A percentile compares a stretch with the other conserved stretches of the same genome.
These are phyloP conservation scores for Trametes maxima DNA, from an alignment of 768 basidiomycete species.

Conservation along the genomic window DNA sequence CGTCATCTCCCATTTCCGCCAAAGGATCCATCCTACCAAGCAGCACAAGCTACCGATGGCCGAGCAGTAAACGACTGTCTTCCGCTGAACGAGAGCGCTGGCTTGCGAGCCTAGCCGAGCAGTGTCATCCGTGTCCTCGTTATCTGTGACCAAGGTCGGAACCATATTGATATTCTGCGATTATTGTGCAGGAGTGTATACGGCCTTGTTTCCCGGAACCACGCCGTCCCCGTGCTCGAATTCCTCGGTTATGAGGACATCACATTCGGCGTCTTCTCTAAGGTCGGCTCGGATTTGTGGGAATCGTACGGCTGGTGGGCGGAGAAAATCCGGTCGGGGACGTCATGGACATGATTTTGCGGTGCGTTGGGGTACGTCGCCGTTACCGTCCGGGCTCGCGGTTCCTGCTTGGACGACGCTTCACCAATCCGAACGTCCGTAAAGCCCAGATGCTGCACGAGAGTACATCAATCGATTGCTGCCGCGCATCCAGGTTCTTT, in stretches of 20 bases:
- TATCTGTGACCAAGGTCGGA: background rate
- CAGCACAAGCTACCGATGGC: too few relatives aligned
- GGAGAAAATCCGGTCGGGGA: conserved; percentile 36
- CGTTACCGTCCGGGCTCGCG: too few relatives aligned
- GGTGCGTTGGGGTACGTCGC: conserved; percentile 32
- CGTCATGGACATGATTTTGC: conserved; percentile 35
- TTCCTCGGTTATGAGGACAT: conserved; percentile 34
- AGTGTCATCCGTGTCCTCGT: conserved; percentile 1
- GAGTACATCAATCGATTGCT: too few relatives aligned
- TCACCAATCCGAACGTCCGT: too few relatives aligned
- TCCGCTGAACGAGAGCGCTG: too few relatives aligned
- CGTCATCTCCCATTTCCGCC: too few relatives aligned
- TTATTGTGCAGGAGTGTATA: conserved; percentile 23
- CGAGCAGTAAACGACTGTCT: too few relatives aligned
- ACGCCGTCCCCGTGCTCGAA: conserved; percentile 32
- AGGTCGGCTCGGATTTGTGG: conserved; percentile 17
- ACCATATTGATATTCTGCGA: conserved; percentile 27
- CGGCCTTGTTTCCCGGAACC: conserved; percentile 26
- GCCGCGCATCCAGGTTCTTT: too few relatives aligned
- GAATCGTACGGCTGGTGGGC: conserved; percentile 29
- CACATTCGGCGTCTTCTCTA: conserved; percentile 34
- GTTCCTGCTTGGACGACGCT: too few relatives aligned
- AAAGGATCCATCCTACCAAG: too few relatives aligned
- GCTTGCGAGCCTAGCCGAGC: too few relatives aligned
- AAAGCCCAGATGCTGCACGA: too few relatives aligned